Base-by-base conservation (phyloP, 2,329 filamentous ascomycete genomes). In the Alternaria sp. region DNA sequence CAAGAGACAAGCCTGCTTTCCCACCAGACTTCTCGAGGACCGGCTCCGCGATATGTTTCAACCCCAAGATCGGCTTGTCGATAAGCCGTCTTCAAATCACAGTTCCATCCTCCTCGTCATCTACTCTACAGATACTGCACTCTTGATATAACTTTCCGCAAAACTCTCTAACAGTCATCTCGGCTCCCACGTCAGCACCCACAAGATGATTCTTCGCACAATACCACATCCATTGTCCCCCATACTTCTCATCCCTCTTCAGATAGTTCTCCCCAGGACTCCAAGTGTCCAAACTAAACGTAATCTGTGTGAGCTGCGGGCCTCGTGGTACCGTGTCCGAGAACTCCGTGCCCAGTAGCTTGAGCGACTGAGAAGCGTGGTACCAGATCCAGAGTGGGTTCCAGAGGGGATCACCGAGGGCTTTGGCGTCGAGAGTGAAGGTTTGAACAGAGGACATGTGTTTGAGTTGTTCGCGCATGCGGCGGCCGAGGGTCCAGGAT, bases 351-450 rank as follows among this genome's bases (percentile, higher is more conserved):
- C 74, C 76, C 60, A 77, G 73, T 9, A 64, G 54, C 60, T 76
- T 77, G 62, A 80, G 78, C 0, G 69, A 68, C 49, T 76, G 73
- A 3, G 67, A 67, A 1, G 76, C 70, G 28, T 79, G 75, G 58
- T 73, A 79, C 78, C 78, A 80, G 28, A 79, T 73, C 76, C 76
- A 79, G 1, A 79, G 67, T 9, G 78, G 78, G 43, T 79, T 80
- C 78, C 78, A 80, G 11, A 80, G 68, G 7, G 75, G 75, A 49
- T 79, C 75, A 3, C 75, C 74, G 18, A 78, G 70, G 25, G 78
- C 77, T 57, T 74, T 76, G 38, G 77, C 73, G 34, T 75, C 58
- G 59, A 76, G 65, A 18, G 73, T 69, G 53, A 74, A 65, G 28
- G 64, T 58, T 20, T 62, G 59, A 38, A 72, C 66, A 16, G 64